Base-by-base conservation (phyloP, 2,329 filamentous ascomycete species). In the Aspergillus pseudoglaucus region DNA sequence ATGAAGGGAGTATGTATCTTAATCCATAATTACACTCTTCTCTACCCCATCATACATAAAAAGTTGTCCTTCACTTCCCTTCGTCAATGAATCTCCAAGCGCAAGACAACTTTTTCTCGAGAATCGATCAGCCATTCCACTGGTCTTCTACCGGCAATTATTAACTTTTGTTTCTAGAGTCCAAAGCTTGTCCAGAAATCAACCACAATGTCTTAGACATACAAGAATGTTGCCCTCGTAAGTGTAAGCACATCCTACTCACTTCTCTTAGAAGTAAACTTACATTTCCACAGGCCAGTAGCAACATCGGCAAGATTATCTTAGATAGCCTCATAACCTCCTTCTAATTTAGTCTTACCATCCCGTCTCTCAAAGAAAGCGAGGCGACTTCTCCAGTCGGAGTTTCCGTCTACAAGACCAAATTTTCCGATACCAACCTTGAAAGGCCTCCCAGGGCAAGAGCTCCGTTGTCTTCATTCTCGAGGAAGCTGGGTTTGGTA, bases 391-490 rank as follows among this genome's bases (percentile, higher is more conserved):
- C 62, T 48, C 55, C 58, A 0, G 8, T 50, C 3, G 44, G 47
- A 8, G 49, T 62, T 33, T 54, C 37, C 8, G 46, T 59, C 32
- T 48, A 55, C 50, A 55, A 53, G 23, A 52, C 57, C 37, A 56
- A 63, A 44, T 64, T 62, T 48, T 60, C 60, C 2, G 41, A 51
- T 1, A 10, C 46, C 2, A 50, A 44, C 38, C 58, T 68, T 2
- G 51, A 54, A 25, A 40, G 9, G 53, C 54, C 7, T 59, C 67
- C 17, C 53, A 49, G 12, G 60, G 60, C 12, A 57, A 67, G 44
- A 61, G 67, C 45, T 63, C 53, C 1, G 53, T 68, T 2, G 56
- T 68, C 45, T 66, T 61, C 2, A 53, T 52, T 12, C 47, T 66
- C 3, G 60, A 61, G 2, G 53, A 53, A 4, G 42, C 51, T 0